Percentiles rank a stretch among this genome's conserved stretches.
Evolutionary conservation across 257 asterid species (phyloP).

Genomic region (Craterostigma plantagineum): DNA sequence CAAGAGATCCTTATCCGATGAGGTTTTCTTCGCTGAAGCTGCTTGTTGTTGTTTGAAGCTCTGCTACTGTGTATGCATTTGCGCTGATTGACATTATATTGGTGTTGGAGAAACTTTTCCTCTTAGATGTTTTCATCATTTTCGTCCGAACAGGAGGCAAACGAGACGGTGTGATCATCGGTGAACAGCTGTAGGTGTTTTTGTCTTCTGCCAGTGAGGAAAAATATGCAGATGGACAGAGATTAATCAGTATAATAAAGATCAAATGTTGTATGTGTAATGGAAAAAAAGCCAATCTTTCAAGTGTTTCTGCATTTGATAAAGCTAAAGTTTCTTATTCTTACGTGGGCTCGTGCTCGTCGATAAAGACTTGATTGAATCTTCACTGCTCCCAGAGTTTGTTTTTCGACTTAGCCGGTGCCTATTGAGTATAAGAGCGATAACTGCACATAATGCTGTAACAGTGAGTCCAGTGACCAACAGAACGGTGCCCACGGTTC

Average conservation of each 20-base stretch:
- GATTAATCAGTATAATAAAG: too few relatives aligned
- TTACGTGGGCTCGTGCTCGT: constrained; percentile 31
- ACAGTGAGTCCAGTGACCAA: constrained; percentile 33
- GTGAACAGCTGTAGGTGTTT: constrained; percentile 43
- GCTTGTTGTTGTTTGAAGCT: constrained; percentile 74
- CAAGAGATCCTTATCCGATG: constrained; percentile 83
- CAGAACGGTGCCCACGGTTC: constrained; percentile 20
- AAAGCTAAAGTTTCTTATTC: constrained; percentile 1
- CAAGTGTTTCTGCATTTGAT: neutral
- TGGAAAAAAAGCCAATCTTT: too few relatives aligned
- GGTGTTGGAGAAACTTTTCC: constrained; percentile 32
- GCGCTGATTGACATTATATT: constrained; percentile 30
- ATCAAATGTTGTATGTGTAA: too few relatives aligned
- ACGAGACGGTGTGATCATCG: constrained; percentile 37
- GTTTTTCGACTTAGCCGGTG: constrained; percentile 13
- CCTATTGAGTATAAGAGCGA: constrained; percentile 14
- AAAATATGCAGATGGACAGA: constrained; percentile 10
- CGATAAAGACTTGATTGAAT: constrained; percentile 27
- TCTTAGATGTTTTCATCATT: constrained; percentile 23
- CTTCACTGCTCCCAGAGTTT: constrained; percentile 15
- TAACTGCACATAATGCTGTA: constrained; percentile 30
- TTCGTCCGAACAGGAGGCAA: constrained; percentile 55
- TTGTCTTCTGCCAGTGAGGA: constrained; percentile 22
- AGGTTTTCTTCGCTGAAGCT: constrained; percentile 48
- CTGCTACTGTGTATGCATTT: constrained; percentile 43